Evolutionary conservation across 2,329 filamentous ascomycete species (phyloP), one percentile per base, ranked within the genome.

Genomic region (Xylaria multiplex): DNA sequence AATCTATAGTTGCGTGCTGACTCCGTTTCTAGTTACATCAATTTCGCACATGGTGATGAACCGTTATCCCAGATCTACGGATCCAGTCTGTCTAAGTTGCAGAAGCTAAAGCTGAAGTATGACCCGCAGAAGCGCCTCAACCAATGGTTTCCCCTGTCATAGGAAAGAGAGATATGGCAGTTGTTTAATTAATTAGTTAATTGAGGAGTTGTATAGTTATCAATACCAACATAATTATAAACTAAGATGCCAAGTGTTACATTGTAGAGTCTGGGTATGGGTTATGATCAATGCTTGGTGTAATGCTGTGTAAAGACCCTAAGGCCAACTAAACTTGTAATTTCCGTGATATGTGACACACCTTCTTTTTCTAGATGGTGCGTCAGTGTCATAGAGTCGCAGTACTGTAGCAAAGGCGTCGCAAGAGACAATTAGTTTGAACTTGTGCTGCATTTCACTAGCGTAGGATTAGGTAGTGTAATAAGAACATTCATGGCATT

Each of bases 1-100:
- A 19, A 46, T 32, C 14, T 14, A 56, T 30, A 30, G 45, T 50
- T 65, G 35, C 50, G 48, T 53, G 60, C 62, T 56, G 27, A 64
- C 48, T 46, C 54, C 19, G 8, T 35, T 37, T 58, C 22, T 6
- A 77, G 76, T 9, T 78, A 78, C 57, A 66, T 77, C 52, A 78
- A 77, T 62, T 78, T 78, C 59, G 77, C 75, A 0, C 72, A 76
- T 45, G 77, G 77, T 13, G 77, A 78, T 46, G 77, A 78, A 62
- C 46, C 67, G 7, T 60, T 74, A 7, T 55, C 67, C 6, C 66
- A 62, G 3, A 70, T 78, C 2, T 78, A 68, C 35, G 68, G 66
- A 13, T 53, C 42, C 6, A 76, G 71, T 50, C 69, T 77, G 8
- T n/a, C 71, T 2, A 65, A 66, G 42, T 68, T 78, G 27, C 68